Conservation (phyloP, 129 eudicot genomes). For the Artemisia argyi region DNA sequence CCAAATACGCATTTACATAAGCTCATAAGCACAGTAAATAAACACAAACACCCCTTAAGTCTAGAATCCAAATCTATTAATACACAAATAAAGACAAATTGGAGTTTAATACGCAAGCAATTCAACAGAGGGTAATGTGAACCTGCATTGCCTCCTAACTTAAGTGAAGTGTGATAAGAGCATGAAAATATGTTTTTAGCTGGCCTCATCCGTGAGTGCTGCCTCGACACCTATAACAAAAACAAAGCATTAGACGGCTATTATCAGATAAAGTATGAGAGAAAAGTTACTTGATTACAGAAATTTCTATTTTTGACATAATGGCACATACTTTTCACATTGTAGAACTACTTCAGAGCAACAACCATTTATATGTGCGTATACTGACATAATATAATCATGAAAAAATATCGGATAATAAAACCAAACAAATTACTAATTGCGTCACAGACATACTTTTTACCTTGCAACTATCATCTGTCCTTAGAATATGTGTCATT, state of each 20-base stretch:
- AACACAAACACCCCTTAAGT: background rate
- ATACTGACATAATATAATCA: too few species aligned
- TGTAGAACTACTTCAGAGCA: too few species aligned
- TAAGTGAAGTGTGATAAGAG: slow-evolving; percentile 27
- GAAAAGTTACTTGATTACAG: background rate
- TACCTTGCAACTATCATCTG: too few species aligned
- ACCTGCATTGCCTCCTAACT: slow-evolving; percentile 25
- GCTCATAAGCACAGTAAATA: too few species aligned
- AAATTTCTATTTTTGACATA: too few species aligned
- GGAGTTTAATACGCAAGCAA: background rate
- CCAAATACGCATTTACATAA: too few species aligned
- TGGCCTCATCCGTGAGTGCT: slow-evolving; percentile 16
- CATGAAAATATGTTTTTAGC: slow-evolving; percentile 16
- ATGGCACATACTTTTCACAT: too few species aligned
- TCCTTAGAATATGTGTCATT: too few species aligned
- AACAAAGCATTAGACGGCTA: background rate
- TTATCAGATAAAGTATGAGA: background rate
- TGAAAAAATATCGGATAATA: too few species aligned
- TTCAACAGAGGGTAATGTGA: slow-evolving; percentile 10
- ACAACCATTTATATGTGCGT: too few species aligned
- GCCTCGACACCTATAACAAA: slow-evolving; percentile 21
- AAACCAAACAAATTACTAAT: too few species aligned
- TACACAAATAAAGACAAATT: background rate
- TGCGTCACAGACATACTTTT: too few species aligned
- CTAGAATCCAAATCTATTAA: slow-evolving; percentile 5